phyloP scores from a whole-genome alignment of 306 rosid genomes.

The Geum urbanum region DNA sequence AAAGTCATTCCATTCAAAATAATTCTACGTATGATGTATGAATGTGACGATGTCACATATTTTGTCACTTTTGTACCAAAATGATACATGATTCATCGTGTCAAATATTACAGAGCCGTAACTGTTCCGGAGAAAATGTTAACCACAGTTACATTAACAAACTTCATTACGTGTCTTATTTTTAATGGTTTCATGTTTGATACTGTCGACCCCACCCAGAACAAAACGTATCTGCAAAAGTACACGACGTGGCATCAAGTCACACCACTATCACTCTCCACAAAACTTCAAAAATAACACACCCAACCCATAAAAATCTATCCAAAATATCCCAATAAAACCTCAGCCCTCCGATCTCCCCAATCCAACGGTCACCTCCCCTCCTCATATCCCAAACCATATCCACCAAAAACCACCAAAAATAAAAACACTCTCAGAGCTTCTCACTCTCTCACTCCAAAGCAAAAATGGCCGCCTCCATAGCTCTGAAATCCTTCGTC shows the following conservation, averaged over 20 bases:
- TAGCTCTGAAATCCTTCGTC: slow-evolving; percentile 76
- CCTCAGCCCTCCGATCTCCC: slow-evolving; percentile 26
- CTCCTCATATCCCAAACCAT: slow-evolving; percentile 46
- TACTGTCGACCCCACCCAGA: neutral
- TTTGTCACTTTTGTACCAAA: no score
- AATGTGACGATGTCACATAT: no score
- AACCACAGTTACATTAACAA: no score
- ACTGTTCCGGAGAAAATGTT: no score
- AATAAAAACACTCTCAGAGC: slow-evolving; percentile 5
- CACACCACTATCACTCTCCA: slow-evolving; percentile 23
- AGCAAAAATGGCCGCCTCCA: slow-evolving; percentile 65
- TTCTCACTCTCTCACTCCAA: slow-evolving; percentile 5
- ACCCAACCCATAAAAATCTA: slow-evolving; percentile 38
- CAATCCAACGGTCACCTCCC: slow-evolving; percentile 42
- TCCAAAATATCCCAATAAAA: slow-evolving; percentile 44
- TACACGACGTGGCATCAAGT: slow-evolving; percentile 43
- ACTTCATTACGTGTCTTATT: no score
- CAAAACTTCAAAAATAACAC: slow-evolving; percentile 1
- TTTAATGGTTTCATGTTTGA: slow-evolving; percentile 23
- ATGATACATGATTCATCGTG: no score
- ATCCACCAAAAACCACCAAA: slow-evolving; percentile 55
- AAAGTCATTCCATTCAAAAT: no score
- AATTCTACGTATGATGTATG: no score
- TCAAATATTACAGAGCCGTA: no score
- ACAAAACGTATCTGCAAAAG: neutral